A percentile compares a stretch with the other conserved stretches of the same genome.
These are phyloP conservation scores for Solanum tacnaense DNA, from an alignment of 257 asterid genomes.

Conservation along the genomic window DNA sequence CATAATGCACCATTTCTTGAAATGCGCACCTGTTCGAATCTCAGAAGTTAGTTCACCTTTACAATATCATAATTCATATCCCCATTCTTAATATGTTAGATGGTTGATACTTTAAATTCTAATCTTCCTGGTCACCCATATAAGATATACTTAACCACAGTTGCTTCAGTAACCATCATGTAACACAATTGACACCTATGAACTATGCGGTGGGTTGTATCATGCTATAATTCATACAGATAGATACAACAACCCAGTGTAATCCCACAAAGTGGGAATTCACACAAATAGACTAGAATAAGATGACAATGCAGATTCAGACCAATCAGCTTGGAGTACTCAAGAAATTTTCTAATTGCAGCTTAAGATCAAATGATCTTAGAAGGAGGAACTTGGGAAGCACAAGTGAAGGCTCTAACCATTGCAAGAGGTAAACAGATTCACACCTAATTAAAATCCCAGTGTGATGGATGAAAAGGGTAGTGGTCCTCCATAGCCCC, in stretches of 20 bases:
- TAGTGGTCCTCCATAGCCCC: neutral
- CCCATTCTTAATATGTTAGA: neutral
- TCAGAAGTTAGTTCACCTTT: neutral
- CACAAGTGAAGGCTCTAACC: neutral
- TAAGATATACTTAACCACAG: neutral
- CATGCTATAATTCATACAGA: neutral
- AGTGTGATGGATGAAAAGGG: neutral
- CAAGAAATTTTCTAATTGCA: neutral
- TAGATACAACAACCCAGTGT: neutral
- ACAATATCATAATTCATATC: neutral
- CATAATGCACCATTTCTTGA: constrained; percentile 93
- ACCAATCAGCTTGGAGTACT: neutral
- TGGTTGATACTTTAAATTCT: neutral
- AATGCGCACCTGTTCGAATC: constrained; percentile 55
- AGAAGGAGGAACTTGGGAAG: neutral
- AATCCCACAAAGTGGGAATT: neutral
- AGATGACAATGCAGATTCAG: neutral
- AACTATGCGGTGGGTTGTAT: neutral
- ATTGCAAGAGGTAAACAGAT: neutral
- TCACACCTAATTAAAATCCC: neutral
- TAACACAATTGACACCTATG: neutral
- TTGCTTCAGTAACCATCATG: neutral
- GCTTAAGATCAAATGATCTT: neutral
- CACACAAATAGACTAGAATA: neutral
- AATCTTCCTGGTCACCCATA: neutral